Conservation (phyloP, 2,329 filamentous ascomycete species). For the Gnomoniopsis sp. region DNA sequence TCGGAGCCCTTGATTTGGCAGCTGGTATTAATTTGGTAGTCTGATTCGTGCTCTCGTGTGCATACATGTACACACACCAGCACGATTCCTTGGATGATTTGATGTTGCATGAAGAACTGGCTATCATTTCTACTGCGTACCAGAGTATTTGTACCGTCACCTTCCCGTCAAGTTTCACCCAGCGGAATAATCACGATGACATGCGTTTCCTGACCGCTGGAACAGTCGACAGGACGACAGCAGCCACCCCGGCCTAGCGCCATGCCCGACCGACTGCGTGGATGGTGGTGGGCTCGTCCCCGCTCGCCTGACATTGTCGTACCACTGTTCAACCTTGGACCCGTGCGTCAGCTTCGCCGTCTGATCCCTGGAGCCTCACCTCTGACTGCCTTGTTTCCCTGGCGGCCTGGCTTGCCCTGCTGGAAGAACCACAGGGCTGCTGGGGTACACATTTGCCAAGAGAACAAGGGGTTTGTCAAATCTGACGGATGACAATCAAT, state of each 20-base stretch:
- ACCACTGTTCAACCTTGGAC: neutral
- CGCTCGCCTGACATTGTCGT: conserved; percentile 10
- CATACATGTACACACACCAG: neutral
- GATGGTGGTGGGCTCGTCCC: conserved; percentile 1
- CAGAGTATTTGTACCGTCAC: neutral
- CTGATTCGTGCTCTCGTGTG: neutral
- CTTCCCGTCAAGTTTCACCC: neutral
- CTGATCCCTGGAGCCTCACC: neutral
- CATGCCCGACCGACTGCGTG: neutral
- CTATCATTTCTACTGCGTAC: neutral
- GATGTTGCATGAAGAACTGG: neutral
- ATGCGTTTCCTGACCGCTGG: neutral
- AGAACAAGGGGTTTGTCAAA: neutral
- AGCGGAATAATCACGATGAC: neutral
- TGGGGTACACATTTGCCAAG: neutral
- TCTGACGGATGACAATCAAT: neutral
- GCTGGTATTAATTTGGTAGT: too few relatives aligned
- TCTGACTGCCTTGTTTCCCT: neutral
- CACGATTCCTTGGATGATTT: too few relatives aligned
- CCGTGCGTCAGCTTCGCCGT: neutral
- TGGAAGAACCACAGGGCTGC: too few relatives aligned
- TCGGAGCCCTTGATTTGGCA: neutral
- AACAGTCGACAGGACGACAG: neutral
- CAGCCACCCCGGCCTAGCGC: neutral
- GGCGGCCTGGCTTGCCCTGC: neutral